Base-by-base conservation (phyloP, 345 rosid species). In the Lenwebbia sp. region DNA sequence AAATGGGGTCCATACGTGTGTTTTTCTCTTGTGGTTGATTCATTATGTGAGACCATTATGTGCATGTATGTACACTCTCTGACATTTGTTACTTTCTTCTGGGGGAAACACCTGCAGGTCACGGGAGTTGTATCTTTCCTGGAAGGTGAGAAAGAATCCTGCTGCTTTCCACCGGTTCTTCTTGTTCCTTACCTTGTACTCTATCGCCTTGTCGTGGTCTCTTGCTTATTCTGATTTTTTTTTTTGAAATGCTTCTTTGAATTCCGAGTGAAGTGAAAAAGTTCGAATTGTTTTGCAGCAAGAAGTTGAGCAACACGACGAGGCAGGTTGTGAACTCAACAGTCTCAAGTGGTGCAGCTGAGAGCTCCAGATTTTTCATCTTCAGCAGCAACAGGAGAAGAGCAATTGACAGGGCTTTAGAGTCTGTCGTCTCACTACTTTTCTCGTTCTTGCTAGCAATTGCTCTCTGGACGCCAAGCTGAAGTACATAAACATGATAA, bases 91-190 rank as follows among this genome's bases (percentile, higher is more conserved):
- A 37, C 51, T 81, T 47, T 37, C 13, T 78, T 51, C 60, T 58
- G 83, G 83, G 52, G n/a, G 13, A 58, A 76, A 85, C 82, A 12
- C 83, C 60, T 88, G 89, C 87, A 96, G 99, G 98, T 91, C 99
- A 93, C 87, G 99, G 96, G 85, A 93, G 91, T 92, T 97, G 99
- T 93, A 89, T 91, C 88, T 97, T 96, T 92, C 97, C 96, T 12
- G 99, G 99, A 91, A 97, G 99, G 99, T 97, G 90, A 89, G 92
- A 54, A 85, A 56, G 82, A 33, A 30, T 28, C 47, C 84, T 84
- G 28, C 49, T 19, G 65, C 41, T 11, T 83, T 85, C 9, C 78
- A 53, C 23, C 10, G 15, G 70, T 78, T 74, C 49, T 50, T 83
- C 60, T 55, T 55, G 50, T 55, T 86, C 86, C 74, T 19, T 57